phyloP scores from a whole-genome alignment of 2,329 filamentous ascomycete species.

The Pseudogymnoascus sp. region DNA sequence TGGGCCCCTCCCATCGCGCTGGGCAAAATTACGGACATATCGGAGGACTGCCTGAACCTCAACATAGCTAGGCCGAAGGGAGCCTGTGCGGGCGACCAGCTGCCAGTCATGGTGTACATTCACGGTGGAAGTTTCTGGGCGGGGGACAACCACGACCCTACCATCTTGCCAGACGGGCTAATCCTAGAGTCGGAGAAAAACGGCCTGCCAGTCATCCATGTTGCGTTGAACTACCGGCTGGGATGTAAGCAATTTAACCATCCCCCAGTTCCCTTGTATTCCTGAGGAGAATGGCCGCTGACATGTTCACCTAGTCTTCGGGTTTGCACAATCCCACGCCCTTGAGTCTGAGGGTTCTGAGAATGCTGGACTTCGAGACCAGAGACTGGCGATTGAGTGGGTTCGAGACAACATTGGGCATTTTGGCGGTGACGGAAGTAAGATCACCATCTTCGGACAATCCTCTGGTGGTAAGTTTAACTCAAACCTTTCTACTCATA shows the following conservation, averaged over 20 bases:
- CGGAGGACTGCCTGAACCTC: constrained; percentile 56
- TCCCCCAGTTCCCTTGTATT: background rate
- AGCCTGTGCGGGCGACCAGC: constrained; percentile 41
- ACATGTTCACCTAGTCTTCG: constrained; percentile 50
- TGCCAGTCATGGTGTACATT: constrained; percentile 62
- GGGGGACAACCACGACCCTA: background rate
- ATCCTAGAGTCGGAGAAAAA: constrained; percentile 38
- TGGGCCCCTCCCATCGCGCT: constrained; percentile 27
- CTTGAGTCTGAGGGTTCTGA: constrained; percentile 43
- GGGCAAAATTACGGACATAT: constrained; percentile 32
- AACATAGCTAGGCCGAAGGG: constrained; percentile 49
- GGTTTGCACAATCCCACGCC: constrained; percentile 56
- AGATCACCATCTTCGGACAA: constrained; percentile 54
- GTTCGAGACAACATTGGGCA: constrained; percentile 46
- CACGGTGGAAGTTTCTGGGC: constrained; percentile 46
- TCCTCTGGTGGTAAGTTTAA: constrained; percentile 49
- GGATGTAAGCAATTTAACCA: constrained; percentile 13
- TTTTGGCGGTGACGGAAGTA: constrained; percentile 50
- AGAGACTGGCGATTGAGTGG: constrained; percentile 50
- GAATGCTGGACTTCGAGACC: constrained; percentile 56
- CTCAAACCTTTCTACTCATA: background rate
- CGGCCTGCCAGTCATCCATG: constrained; percentile 43
- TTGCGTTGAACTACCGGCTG: constrained; percentile 49
- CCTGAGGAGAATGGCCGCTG: constrained; percentile 3
- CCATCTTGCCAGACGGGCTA: constrained; percentile 35